Conservation (phyloP, 2,329 filamentous ascomycete species). For the Zasmidium citrigriseum region DNA sequence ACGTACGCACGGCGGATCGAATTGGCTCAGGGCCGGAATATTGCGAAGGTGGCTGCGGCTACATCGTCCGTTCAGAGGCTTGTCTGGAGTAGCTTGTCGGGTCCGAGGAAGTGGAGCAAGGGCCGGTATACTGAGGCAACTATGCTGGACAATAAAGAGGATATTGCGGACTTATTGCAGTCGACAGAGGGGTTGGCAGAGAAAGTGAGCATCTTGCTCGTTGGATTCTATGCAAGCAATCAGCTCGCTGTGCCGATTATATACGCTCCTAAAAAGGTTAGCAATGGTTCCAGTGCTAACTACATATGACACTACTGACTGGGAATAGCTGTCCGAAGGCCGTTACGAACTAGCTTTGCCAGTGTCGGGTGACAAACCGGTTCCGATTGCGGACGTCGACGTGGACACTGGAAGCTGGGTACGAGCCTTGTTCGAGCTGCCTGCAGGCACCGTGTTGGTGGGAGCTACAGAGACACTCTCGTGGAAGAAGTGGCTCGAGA, state of each 20-base stretch:
- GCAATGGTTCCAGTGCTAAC: background rate
- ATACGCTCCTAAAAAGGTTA: background rate
- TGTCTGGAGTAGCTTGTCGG: constrained; percentile 39
- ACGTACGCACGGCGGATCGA: constrained; percentile 52
- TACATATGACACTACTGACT: background rate
- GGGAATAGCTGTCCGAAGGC: background rate
- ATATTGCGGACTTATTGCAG: constrained; percentile 7
- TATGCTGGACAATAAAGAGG: constrained; percentile 47
- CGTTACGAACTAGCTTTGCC: background rate
- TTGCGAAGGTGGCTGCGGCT: constrained; percentile 53
- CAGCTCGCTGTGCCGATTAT: background rate
- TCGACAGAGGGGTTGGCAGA: background rate
- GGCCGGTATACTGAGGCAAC: constrained; percentile 40
- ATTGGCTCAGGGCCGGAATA: constrained; percentile 55
- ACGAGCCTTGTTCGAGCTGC: background rate
- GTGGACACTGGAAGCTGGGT: background rate
- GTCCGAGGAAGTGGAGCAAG: constrained; percentile 37
- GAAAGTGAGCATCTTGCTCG: background rate
- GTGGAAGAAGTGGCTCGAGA: background rate
- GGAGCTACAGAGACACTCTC: background rate
- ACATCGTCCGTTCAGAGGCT: constrained; percentile 39
- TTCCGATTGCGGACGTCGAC: background rate
- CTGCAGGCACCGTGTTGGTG: background rate
- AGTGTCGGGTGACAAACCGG: background rate
- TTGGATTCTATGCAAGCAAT: background rate